Base-by-base conservation (phyloP, 768 basidiomycete genomes). In the Boletus rubescentipes region DNA sequence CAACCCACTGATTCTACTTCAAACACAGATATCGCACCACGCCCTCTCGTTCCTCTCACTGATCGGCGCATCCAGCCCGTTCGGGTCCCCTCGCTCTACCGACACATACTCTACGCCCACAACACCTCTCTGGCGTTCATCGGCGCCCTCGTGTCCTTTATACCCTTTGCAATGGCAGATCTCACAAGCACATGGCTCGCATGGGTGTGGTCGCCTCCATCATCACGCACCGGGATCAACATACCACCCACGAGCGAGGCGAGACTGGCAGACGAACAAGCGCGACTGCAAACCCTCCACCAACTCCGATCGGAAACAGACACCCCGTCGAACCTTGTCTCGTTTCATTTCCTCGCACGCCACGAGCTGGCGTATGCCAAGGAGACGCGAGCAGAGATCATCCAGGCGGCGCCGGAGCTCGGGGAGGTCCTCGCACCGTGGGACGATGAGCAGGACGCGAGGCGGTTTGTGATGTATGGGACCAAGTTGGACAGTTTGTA, bases 121-220 rank as follows among this genome's bases (percentile, higher is more conserved):
- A 81, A 77, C 49, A 73, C 79, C 1, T 67, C 75, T 0, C 66
- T 82, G 4, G 79, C 76, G 9, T 81, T 81, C 64, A 67, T 77
- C 34, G 78, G 77, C 36, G 67, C 75, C 1, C 54, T 73, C 10
- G 64, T 78, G 47, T 72, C 73, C 15, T 77, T 74, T 57, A 80
- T 75, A 9, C 80, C 80, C 3, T 82, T 81, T 60, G 70, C 70
- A 5, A 67, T 80, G 55, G 75, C 76, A 1, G 79, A 82, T 53
- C 66, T 82, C 42, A 69, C 69, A n/a, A 78, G 76, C 62, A 78
- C 76, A 4, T 81, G 77, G 77, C 71, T 82, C 37, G 61, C 78
- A 1, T 64, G 78, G 20, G 72, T 73, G 2, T 81, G 78, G 77
- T 51, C 56, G 1, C 35, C 45, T 1, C 32, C 42, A 1, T 58